Conservation (phyloP, 768 basidiomycete genomes). For the Rhizopogon vinicolor region DNA sequence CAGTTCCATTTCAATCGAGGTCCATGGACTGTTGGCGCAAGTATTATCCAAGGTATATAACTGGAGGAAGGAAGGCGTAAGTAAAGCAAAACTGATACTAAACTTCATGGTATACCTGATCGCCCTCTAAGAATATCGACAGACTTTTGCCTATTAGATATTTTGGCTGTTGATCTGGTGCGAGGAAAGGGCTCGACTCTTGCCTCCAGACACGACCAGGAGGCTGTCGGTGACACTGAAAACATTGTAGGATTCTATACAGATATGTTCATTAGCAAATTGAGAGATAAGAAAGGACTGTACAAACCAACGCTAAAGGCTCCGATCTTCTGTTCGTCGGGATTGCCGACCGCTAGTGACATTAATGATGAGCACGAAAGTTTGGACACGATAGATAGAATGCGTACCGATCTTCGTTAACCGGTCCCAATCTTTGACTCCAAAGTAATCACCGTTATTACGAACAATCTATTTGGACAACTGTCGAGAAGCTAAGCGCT, state of each 20-base stretch:
- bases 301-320: constrained; percentile 32
- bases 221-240: constrained; percentile 25
- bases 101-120: constrained; percentile 5
- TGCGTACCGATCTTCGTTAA: constrained; percentile 38
- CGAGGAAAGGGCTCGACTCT: neutral
- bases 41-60: neutral
- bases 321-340: constrained; percentile 49
- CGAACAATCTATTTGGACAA: constrained; percentile 35
- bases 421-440: constrained; percentile 42
- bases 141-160: neutral
- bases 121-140: constrained; percentile 3
- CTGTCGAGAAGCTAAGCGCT: constrained; percentile 13
- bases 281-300: neutral
- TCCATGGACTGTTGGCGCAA: constrained; percentile 24
- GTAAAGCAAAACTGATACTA: neutral
- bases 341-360: constrained; percentile 44
- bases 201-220: constrained; percentile 18
- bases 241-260: constrained; percentile 20
- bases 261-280: neutral
- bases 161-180: neutral
- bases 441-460: constrained; percentile 46
- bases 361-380: neutral
- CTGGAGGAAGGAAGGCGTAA: neutral
- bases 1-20: constrained; percentile 42
- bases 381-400: neutral